phyloP scores from a whole-genome alignment of 2,329 filamentous ascomycete species.

The Colletotrichum sidae region DNA sequence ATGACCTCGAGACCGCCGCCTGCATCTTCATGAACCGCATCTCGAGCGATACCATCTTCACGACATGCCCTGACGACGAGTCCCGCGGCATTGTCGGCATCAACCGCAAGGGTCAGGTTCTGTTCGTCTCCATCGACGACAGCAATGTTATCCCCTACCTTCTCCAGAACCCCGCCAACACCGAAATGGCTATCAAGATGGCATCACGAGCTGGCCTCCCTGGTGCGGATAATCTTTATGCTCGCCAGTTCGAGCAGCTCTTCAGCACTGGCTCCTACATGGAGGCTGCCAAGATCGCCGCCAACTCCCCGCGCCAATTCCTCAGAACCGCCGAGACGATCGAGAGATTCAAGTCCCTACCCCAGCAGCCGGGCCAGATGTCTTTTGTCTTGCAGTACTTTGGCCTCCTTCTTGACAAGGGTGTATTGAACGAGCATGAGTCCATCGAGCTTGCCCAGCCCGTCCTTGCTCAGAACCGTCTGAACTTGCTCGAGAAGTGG shows the following conservation, averaged over 20 bases:
- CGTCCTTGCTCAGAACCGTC: slow-evolving; percentile 92
- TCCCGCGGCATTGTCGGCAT: slow-evolving; percentile 92
- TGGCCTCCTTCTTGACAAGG: slow-evolving; percentile 96
- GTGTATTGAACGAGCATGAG: slow-evolving; percentile 90
- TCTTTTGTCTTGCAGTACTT: slow-evolving; percentile 98
- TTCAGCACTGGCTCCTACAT: slow-evolving; percentile 83
- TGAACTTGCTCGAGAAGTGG: slow-evolving; percentile 98
- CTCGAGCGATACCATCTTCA: slow-evolving; percentile 99
- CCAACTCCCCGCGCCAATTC: slow-evolving; percentile 96
- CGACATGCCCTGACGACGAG: slow-evolving; percentile 84
- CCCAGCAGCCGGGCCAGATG: slow-evolving; percentile 84
- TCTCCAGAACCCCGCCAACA: slow-evolving; percentile 95
- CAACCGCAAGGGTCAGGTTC: slow-evolving; percentile 96
- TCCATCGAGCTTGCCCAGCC: slow-evolving; percentile 93
- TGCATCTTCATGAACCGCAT: slow-evolving; percentile 99
- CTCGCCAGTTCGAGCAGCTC: slow-evolving; percentile 91
- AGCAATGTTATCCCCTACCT: slow-evolving; percentile 92
- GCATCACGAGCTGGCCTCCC: slow-evolving; percentile 93
- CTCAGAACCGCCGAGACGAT: slow-evolving; percentile 95
- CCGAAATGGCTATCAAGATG: slow-evolving; percentile 93
- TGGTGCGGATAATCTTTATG: slow-evolving; percentile 93
- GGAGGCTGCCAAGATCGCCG: slow-evolving; percentile 94
- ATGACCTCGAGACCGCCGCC: slow-evolving; percentile 94
- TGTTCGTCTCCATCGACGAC: slow-evolving; percentile 95
- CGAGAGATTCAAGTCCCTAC: slow-evolving; percentile 91